These are phyloP conservation scores for Penicillium griseofulvum DNA, from an alignment of 2,329 filamentous ascomycete genomes.

Conservation along the genomic window DNA sequence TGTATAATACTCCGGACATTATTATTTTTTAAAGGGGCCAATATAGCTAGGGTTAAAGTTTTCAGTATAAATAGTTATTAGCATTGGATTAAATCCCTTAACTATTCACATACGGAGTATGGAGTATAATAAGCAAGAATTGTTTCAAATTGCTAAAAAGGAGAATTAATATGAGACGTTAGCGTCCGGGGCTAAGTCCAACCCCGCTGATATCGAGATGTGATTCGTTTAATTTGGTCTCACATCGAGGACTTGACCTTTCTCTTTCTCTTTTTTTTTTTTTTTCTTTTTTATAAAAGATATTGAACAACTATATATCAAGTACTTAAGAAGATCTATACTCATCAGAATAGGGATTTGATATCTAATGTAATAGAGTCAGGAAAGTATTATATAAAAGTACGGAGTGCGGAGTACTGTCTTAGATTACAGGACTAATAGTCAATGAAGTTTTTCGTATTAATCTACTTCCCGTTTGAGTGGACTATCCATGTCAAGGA, in stretches of 20 bases:
- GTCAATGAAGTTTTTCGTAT: background rate
- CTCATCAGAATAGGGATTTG: background rate
- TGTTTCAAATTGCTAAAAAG: conserved; percentile 7
- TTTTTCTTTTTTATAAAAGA: background rate
- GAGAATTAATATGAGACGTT: conserved; percentile 24
- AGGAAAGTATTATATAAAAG: too few species aligned
- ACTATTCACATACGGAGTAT: too few species aligned
- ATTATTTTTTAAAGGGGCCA: background rate
- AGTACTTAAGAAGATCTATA: background rate
- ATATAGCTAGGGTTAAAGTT: too few species aligned
- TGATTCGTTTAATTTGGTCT: conserved; percentile 9
- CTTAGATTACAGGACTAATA: background rate
- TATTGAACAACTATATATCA: background rate
- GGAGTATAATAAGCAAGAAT: too few species aligned
- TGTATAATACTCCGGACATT: background rate
- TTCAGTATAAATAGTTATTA: too few species aligned
- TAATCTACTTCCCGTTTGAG: conserved; percentile 9
- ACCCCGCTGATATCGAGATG: conserved; percentile 18
- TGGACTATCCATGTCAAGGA: background rate
- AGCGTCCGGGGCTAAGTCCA: conserved; percentile 23
- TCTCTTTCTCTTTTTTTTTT: background rate
- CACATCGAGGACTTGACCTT: background rate
- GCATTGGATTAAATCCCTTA: too few species aligned
- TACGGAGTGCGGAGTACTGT: background rate
- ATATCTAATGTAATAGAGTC: background rate